Evolutionary conservation across 306 rosid genomes (phyloP).

Genomic region (Vicia villosa): DNA sequence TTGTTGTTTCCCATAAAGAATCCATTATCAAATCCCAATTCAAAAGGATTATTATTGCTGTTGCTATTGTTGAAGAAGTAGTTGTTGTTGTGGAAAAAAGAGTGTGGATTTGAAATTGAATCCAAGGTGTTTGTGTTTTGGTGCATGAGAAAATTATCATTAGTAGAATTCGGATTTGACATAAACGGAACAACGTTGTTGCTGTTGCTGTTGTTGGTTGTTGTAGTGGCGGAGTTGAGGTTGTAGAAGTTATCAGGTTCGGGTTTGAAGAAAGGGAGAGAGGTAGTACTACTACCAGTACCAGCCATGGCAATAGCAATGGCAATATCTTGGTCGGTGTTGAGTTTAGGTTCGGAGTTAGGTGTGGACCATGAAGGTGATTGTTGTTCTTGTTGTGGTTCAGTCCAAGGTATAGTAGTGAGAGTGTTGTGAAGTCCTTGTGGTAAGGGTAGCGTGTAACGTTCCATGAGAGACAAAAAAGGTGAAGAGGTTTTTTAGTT

Average conservation of each 20-base stretch:
- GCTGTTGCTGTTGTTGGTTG: background rate
- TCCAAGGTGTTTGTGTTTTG: constrained; percentile 37
- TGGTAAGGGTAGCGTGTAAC: constrained; percentile 44
- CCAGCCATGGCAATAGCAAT: constrained; percentile 43
- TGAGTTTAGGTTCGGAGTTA: constrained; percentile 34
- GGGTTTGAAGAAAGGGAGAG: constrained; percentile 74
- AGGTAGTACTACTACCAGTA: background rate
- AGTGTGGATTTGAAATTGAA: constrained; percentile 44
- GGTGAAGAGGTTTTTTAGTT: constrained; percentile 8
- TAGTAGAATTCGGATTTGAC: constrained; percentile 33
- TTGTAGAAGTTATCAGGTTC: constrained; percentile 39
- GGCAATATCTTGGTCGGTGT: constrained; percentile 21
- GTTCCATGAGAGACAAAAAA: constrained; percentile 32
- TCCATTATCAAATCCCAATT: constrained; percentile 52
- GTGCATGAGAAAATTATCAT: constrained; percentile 47
- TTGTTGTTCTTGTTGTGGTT: constrained; percentile 37
- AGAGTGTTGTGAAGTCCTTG: constrained; percentile 39
- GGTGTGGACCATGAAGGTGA: constrained; percentile 55
- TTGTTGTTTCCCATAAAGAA: constrained; percentile 37
- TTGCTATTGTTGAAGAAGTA: constrained; percentile 24
- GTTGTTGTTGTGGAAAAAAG: constrained; percentile 42
- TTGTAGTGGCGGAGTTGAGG: too few species aligned
- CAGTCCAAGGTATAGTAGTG: constrained; percentile 50
- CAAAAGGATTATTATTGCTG: constrained; percentile 42
- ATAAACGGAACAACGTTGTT: constrained; percentile 32